A percentile compares a stretch with the other conserved stretches of the same genome.
Evolutionary conservation across 306 rosid species (phyloP).

Genomic region (Trifolium fragiferum): DNA sequence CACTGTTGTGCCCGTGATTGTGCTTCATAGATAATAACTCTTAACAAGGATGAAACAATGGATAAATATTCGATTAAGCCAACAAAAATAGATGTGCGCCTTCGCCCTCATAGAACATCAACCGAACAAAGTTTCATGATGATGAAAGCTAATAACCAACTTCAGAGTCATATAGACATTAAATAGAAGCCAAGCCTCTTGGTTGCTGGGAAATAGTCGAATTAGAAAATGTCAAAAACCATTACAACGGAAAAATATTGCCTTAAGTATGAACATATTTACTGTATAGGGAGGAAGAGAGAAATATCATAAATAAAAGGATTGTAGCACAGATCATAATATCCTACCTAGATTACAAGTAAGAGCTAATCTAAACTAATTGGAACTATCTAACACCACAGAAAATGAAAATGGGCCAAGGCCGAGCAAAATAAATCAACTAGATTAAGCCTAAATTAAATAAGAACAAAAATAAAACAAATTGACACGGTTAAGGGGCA

Average conservation of each 20-base stretch:
- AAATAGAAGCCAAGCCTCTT: slow-evolving; percentile 24
- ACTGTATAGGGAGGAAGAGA: not conserved
- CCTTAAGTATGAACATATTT: not conserved
- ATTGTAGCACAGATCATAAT: not conserved
- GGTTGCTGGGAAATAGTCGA: not conserved
- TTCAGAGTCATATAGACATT: slow-evolving; percentile 1
- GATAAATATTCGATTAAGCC: slow-evolving; percentile 6
- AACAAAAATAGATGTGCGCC: not conserved
- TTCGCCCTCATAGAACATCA: slow-evolving; percentile 14
- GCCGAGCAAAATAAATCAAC: not conserved
- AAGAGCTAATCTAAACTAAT: not conserved
- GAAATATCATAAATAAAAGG: not conserved
- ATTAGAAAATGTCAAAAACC: not conserved
- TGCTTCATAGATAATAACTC: not conserved
- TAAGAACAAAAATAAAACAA: not conserved
- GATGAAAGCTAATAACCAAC: slow-evolving; percentile 26
- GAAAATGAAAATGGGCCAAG: not conserved
- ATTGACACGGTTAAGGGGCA: not conserved
- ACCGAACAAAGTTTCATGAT: slow-evolving; percentile 3
- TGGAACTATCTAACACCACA: not conserved
- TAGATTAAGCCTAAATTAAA: not conserved
- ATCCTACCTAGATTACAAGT: not conserved
- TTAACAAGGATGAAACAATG: not conserved
- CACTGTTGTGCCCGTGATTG: no score
- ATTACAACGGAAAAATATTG: slow-evolving; percentile 4